Conservation (phyloP, 176 grass and related monocot species). For the Musa beccarii region DNA sequence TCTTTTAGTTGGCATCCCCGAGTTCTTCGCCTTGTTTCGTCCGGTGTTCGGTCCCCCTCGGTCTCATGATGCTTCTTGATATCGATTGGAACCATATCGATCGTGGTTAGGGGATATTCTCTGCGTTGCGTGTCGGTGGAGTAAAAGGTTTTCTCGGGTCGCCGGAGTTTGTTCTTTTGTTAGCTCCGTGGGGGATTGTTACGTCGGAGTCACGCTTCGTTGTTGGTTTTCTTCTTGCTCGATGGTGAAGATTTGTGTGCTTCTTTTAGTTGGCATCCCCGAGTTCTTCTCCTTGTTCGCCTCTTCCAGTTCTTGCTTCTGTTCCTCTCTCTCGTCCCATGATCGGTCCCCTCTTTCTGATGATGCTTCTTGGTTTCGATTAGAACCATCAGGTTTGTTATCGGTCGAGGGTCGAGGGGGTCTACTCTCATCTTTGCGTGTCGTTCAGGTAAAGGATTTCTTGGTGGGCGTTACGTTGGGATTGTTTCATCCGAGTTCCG, state of each 20-base stretch:
- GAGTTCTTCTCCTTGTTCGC: neutral
- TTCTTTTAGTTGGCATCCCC: neutral
- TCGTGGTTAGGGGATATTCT: neutral
- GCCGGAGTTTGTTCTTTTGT: too few relatives aligned
- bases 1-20: neutral
- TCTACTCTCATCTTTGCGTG: neutral
- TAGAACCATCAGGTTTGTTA: neutral
- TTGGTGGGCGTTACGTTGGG: neutral
- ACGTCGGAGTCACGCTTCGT: neutral
- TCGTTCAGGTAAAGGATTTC: neutral
- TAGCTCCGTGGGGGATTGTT: neutral
- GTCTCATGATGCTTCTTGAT: neutral
- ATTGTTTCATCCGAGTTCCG: neutral
- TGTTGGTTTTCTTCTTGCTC: neutral
- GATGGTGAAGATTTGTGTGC: neutral
- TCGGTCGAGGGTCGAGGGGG: neutral
- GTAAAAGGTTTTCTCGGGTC: neutral
- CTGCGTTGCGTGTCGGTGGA: neutral
- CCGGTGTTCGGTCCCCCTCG: neutral
- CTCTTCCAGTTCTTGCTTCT: neutral
- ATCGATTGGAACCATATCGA: neutral
- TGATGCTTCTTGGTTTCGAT: neutral
- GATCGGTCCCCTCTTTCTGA: neutral
- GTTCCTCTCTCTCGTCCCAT: neutral
- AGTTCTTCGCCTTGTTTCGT: neutral